Base-by-base conservation (phyloP, 2,329 filamentous ascomycete genomes). In the Colletotrichum ledebouriae region DNA sequence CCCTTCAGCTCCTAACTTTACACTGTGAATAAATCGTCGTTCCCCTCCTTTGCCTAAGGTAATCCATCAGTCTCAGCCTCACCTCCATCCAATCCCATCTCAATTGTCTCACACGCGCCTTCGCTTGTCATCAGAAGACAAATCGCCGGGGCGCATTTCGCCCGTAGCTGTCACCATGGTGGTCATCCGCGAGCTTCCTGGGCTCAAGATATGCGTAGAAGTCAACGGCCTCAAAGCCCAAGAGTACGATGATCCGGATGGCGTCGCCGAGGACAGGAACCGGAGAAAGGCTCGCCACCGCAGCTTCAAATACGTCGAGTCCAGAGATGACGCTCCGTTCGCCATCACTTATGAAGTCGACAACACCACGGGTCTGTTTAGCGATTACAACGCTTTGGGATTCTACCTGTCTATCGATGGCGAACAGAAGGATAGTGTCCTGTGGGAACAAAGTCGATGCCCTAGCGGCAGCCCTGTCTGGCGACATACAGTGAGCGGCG, bases 201-300 rank as follows among this genome's bases (percentile, higher is more conserved):
- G 72, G 3, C 10, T 76, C 3, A 71, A 73, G 15, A 68, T 76
- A 17, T 72, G 71, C 1, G 49, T 76, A 33, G 68, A 56, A n/a
- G 70, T 73, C 13, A 61, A 73, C 22, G 71, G 70, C 7, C n/a
- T 63, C 9, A 57, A 58, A 1, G 70, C 73, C 2, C 42, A 53
- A 20, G 75, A 76, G 37, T 73, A 73, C 15, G 56, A 64, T 13
- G 69, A 72, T 22, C 50, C 60, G 20, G 72, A 73, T 10, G 63
- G 57, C 39, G 13, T 33, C 4, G 59, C 55, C 5, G 44, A 55
- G 7, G 47, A 60, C 10, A 15, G 39, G 11, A 69, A 63, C 34
- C 34, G 29, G 3, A 33, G 15, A n/a, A 47, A 33, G 15, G 69
- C 67, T 7, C 12, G 13, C 1, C 20, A 37, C 22, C 65, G 56